Evolutionary conservation across 441 rosid species (phyloP), one percentile per base, ranked within the genome.

Genomic region (Isatis lusitanica): DNA sequence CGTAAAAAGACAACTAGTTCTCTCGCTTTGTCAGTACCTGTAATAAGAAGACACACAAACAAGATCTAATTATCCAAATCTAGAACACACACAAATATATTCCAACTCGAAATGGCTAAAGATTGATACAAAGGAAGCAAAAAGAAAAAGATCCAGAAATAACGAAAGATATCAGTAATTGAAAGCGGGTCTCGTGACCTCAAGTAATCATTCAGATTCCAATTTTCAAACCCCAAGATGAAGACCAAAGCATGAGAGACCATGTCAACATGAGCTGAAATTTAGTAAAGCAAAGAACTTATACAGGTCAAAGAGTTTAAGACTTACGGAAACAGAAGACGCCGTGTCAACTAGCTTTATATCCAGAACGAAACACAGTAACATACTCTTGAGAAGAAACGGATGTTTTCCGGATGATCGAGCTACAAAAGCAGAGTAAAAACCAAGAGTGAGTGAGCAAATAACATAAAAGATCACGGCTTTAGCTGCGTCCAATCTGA

Each of bases 401-500:
- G 3, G 9, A 24, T 3, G 7, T 3, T 1, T 1, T 36, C 28
- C 0, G 38, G 58, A 7, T 7, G 11, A 39, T 7, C 0, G 8
- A 76, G 71, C 71, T 57, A 57, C 56, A 76, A 55, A 64, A 56
- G 30, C 62, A 76, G 75, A 75, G 55, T 28, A 63, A 57, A 21
- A 12, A 17, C 9, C 5, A 33, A 64, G 11, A 17, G 56, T 71
- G 12, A 39, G 63, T 40, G 30, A 59, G 12, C 6, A 35, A 51
- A 59, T 40, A 31, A 26, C 5, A n/a, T 2, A 36, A 52, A 0
- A 31, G n/a, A 30, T 18, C 5, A 51, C n/a, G n/a, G 5, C n/a
- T 1, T 31, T 44, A 4, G 48, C 26, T 44, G 7, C 15, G 42
- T 43, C 48, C 31, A 16, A 12, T 60, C 70, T 53, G 26, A 61